A percentile compares a stretch with the other conserved stretches of the same genome.
These are phyloP conservation scores for Trypanosoma caninum DNA, from an alignment of 208 protist species.

Conservation along the genomic window DNA sequence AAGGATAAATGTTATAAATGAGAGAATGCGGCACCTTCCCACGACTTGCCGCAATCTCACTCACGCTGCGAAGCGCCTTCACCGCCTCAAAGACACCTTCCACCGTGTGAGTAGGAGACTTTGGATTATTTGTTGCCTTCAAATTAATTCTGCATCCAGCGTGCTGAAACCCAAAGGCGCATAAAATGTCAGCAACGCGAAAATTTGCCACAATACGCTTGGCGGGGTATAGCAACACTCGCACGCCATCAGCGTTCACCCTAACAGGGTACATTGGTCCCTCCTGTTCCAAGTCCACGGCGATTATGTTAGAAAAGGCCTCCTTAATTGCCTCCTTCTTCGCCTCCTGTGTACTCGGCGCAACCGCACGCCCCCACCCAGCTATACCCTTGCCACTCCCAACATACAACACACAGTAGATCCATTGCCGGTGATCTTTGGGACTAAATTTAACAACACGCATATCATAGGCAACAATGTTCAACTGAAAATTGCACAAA, in stretches of 20 bases:
- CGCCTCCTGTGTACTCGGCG: slow-evolving; percentile 87
- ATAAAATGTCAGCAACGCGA: slow-evolving; percentile 90
- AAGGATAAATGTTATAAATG: slow-evolving; percentile 93
- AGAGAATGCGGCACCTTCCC: slow-evolving; percentile 92
- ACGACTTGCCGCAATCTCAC: slow-evolving; percentile 89
- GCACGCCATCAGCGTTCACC: slow-evolving; percentile 87
- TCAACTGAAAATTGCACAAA: slow-evolving; percentile 93
- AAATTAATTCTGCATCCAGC: slow-evolving; percentile 87
- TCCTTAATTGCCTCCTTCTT: slow-evolving; percentile 88
- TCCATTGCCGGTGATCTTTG: slow-evolving; percentile 92
- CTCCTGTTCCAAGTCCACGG: slow-evolving; percentile 92
- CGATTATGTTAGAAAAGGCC: slow-evolving; percentile 91
- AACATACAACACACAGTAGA: slow-evolving; percentile 91
- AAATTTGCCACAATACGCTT: slow-evolving; percentile 90
- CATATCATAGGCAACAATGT: slow-evolving; percentile 91
- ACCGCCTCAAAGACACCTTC: slow-evolving; percentile 91
- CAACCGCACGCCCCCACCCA: slow-evolving; percentile 86
- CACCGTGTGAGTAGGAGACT: slow-evolving; percentile 87
- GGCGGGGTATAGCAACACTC: slow-evolving; percentile 87
- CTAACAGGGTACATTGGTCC: slow-evolving; percentile 92
- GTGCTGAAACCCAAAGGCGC: slow-evolving; percentile 92
- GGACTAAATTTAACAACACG: slow-evolving; percentile 92
- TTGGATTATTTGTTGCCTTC: slow-evolving; percentile 76
- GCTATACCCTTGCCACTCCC: slow-evolving; percentile 91
- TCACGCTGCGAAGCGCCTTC: slow-evolving; percentile 85